Percentiles rank a stretch among this genome's conserved stretches.
These are phyloP conservation scores for Alternaria sp. DNA, from an alignment of 2,329 filamentous ascomycete genomes.

Conservation along the genomic window DNA sequence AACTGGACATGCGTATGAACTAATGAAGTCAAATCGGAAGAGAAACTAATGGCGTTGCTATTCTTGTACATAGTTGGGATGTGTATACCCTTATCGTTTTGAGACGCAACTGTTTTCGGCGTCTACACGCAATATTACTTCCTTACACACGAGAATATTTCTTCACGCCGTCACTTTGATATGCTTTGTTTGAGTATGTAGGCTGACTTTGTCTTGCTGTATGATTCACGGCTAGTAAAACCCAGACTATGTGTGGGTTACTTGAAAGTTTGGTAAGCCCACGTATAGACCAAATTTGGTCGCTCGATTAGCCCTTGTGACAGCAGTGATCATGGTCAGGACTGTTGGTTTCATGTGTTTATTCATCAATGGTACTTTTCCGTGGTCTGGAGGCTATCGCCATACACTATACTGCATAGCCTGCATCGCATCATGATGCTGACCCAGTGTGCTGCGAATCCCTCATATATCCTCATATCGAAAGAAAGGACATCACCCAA, in stretches of 20 bases:
- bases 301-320: background rate
- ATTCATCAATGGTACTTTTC: background rate
- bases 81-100: constrained; percentile 21
- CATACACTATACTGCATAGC: background rate
- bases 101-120: background rate
- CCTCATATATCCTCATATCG: background rate
- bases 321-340: background rate
- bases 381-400: background rate
- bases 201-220: background rate
- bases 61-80: constrained; percentile 22
- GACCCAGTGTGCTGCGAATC: background rate
- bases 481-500: background rate
- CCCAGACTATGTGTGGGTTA: background rate
- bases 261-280: background rate
- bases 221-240: background rate
- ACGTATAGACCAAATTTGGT: background rate
- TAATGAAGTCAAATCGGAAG: background rate
- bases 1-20: background rate
- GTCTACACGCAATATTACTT: background rate
- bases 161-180: background rate
- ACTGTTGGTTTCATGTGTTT: background rate
- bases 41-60: constrained; percentile 1
- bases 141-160: background rate
- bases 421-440: background rate
- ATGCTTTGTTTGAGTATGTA: background rate